Base-by-base conservation (phyloP, 805 yeast species). In the Lipomyces lipofer region DNA sequence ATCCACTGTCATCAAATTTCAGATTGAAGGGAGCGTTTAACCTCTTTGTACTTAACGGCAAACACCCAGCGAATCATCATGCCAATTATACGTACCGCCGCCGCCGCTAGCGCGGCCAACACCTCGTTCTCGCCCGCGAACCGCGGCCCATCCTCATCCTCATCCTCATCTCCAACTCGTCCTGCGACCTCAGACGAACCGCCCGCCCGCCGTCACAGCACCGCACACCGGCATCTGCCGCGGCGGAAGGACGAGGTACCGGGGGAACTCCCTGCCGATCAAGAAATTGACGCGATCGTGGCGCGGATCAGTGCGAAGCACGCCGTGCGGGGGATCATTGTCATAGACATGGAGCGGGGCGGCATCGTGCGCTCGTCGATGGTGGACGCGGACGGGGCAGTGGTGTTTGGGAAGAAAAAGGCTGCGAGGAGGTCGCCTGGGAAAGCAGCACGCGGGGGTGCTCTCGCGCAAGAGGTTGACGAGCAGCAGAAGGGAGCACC, bases 231-330 rank as follows among this genome's bases (percentile, higher is more conserved):
- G 22, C 24, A 10, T 21, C 12, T 3, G 13, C n/a, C 9, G 25
- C 19, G 7, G 13, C 19, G 40, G 12, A 36, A 17, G 0, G 25
- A 7, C 24, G 2, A 22, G 8, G 12, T 25, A 13, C 46, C 43
- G 2, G 45, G 45, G 12, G 45, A 42, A 25, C 29, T 27, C 15
- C 40, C 40, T 9, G 49, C 40, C 17, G 56, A 52, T 22, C 42
- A 47, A 21, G 59, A 55, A 28, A 54, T 56, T 39, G 60, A 56
- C 12, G 48, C 51, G 19, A 53, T 56, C 22, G 48, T 56, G 10
- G 48, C 49, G 19, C 52, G 60, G 24, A 56, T 56, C 44, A 28
- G 47, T 4, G 54, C 60, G 15, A 45, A 43, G 17, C 59, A 56
- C 33, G 35, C 43, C 25, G 55, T 56, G 7, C 21, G 51, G 15